Base-by-base conservation (phyloP, 1,284 basidiomycete species). In the Microbotryum lychnidis-dioicae region DNA sequence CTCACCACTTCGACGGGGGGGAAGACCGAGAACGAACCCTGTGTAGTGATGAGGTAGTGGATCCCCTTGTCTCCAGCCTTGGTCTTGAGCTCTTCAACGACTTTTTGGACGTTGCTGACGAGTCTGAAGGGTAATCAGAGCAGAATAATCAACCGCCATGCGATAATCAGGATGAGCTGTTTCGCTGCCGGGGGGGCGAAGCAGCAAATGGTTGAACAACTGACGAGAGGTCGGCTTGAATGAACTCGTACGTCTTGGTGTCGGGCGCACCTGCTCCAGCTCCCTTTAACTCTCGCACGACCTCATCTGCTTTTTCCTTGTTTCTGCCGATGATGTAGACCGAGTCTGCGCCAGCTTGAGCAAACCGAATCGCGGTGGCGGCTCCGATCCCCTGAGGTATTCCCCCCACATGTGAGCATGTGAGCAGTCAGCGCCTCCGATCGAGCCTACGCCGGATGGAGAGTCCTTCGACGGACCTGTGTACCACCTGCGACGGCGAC, bases 261-360 rank as follows among this genome's bases (percentile, higher is more conserved):
- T 60, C 48, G 20, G 59, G 27, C 12, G 37, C 37, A 42, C 16
- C 6, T 18, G 37, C 37, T 2, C 60, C 63, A 6, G 56, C 54
- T n/a, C 61, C 31, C 20, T 61, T 63, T 10, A 75, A 65, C 57
- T 69, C 58, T 14, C 72, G 66, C 14, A 76, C 63, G 5, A 76
- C 71, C 18, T 70, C 58, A 4, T 66, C 33, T 1, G 72, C 75
- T 21, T 67, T 64, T 14, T 63, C 54, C 45, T 72, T 67, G 62
- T 70, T 74, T 7, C 76, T 62, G 3, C 76, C 76, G n/a, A 76
- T 65, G 58, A 77, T 63, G 68, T 69, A 74, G n/a, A 77, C 73
- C 8, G 66, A 67, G 10, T 42, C 37, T 1, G 74, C 72, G 23
- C 74, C 75, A 0, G 74, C 72, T 31, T 65, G 56, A 4, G 70